phyloP scores from a whole-genome alignment of 148 eudicot species.

The Tetragonia tetragonoides region DNA sequence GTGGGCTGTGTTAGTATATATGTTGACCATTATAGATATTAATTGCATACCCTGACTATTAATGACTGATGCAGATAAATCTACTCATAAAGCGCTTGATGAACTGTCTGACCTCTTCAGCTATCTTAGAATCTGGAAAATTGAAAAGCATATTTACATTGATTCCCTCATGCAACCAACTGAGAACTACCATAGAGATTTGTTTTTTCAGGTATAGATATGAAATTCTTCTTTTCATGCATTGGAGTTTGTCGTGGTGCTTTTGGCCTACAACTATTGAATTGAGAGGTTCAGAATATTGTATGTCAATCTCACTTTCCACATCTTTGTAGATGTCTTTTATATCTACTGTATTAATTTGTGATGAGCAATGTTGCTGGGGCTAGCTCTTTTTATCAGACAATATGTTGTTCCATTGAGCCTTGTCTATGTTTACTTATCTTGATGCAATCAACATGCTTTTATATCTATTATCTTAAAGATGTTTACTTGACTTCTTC shows the following conservation, averaged over 20 bases:
- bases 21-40: conserved; percentile 8
- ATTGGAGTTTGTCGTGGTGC: not conserved
- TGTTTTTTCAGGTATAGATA: conserved; percentile 80
- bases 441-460: not conserved
- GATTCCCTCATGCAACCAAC: conserved; percentile 94
- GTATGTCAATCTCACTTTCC: no score
- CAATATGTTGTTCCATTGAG: no score
- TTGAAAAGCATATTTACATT: conserved; percentile 59
- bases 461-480: no score
- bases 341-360: no score
- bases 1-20: not conserved
- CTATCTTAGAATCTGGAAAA: conserved; percentile 77
- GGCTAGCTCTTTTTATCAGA: no score
- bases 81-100: conserved; percentile 81
- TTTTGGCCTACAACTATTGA: not conserved
- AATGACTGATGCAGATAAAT: conserved; percentile 51
- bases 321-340: no score
- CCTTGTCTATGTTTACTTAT: not conserved
- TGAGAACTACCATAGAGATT: conserved; percentile 76
- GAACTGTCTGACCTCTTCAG: conserved; percentile 71
- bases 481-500: no score
- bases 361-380: no score
- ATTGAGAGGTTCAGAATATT: not conserved
- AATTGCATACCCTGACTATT: conserved; percentile 1
- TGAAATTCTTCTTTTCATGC: not conserved